Base-by-base conservation (phyloP, 2,329 filamentous ascomycete genomes). In the Fusarium equiseti region DNA sequence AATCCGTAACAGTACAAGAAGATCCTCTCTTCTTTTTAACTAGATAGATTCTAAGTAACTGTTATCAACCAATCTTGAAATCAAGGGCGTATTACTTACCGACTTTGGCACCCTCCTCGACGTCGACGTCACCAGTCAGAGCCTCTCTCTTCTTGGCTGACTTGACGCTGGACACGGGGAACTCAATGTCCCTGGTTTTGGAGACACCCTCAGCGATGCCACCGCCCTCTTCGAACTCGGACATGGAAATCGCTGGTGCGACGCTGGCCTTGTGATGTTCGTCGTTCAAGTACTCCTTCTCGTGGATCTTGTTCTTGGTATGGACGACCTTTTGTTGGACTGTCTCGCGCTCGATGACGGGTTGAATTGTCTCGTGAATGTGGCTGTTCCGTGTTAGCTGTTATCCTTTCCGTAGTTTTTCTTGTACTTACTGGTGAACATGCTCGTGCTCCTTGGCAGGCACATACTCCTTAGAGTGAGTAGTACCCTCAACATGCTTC, bases 251-350 rank as follows among this genome's bases (percentile, higher is more conserved):
- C 0, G 59, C 35, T 12, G 66, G 66, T 4, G 66, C 66, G 8
- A 69, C 59, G 5, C 50, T 65, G 1, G 65, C 59, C 15, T 69
- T n/a, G 4, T 69, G 66, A 9, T 50, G 20, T 20, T 69, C 45
- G 11, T 69, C 66, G 20, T 69, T 69, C 5, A 69, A 15, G 1
- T 65, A 54, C 5, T 69, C 65, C 11, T 32, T 69, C n/a, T 69
- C 50, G n/a, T 69, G 66, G 9, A 69, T 40, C 29, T 42, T 46
- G 31, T 69, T 60, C 13, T 51, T 65, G 12, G 65, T 69, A 22
- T 69, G 66, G 9, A 69, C 44, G 3, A 69, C 66, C 49, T 69
- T 69, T 22, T 69, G 59, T 6, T 69, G 59, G n/a, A 69, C 53
- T 3, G 66, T 69, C 26, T 69, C 66, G 16, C 66, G 49, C 65